Conservation (phyloP, 805 yeast genomes). For the Candida ponderosae region DNA sequence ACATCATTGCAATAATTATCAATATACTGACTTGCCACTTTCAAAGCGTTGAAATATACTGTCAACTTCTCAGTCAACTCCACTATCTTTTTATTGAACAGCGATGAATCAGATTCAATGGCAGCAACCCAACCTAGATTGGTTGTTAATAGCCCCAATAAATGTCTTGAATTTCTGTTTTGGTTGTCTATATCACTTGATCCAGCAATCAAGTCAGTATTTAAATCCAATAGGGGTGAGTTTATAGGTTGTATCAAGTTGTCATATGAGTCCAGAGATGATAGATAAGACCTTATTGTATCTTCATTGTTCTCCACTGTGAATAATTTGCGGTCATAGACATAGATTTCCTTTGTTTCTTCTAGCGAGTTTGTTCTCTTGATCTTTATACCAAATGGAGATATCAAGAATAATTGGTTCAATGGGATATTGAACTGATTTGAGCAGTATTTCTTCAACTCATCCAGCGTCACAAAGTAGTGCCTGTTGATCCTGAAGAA, state of each 20-base stretch:
- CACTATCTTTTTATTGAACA: slow-evolving; percentile 23
- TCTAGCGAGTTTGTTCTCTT: slow-evolving; percentile 31
- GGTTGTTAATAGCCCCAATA: slow-evolving; percentile 28
- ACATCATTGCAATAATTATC: slow-evolving; percentile 41
- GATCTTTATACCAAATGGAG: slow-evolving; percentile 60
- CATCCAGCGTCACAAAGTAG: slow-evolving; percentile 32
- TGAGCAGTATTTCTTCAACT: slow-evolving; percentile 32
- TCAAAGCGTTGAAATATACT: slow-evolving; percentile 36
- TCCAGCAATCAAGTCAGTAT: slow-evolving; percentile 9
- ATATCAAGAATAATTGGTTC: slow-evolving; percentile 40
- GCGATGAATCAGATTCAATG: slow-evolving; percentile 30
- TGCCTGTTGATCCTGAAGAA: slow-evolving; percentile 26
- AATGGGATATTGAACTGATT: slow-evolving; percentile 32
- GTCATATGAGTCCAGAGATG: slow-evolving; percentile 5
- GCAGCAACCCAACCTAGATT: slow-evolving; percentile 48
- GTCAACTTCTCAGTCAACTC: slow-evolving; percentile 27
- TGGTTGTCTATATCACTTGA: slow-evolving; percentile 6
- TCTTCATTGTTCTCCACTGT: slow-evolving; percentile 19
- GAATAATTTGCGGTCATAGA: slow-evolving; percentile 56
- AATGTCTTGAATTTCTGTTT: slow-evolving; percentile 15
- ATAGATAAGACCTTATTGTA: slow-evolving; percentile 10
- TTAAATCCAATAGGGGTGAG: slow-evolving; percentile 26
- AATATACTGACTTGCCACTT: slow-evolving; percentile 40
- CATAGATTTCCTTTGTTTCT: slow-evolving; percentile 48
- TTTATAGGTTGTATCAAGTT: slow-evolving; percentile 24